Percentiles rank a stretch among this genome's conserved stretches.
phyloP scores from a whole-genome alignment of 2,329 filamentous ascomycete species.

The Diplodia intermedia region DNA sequence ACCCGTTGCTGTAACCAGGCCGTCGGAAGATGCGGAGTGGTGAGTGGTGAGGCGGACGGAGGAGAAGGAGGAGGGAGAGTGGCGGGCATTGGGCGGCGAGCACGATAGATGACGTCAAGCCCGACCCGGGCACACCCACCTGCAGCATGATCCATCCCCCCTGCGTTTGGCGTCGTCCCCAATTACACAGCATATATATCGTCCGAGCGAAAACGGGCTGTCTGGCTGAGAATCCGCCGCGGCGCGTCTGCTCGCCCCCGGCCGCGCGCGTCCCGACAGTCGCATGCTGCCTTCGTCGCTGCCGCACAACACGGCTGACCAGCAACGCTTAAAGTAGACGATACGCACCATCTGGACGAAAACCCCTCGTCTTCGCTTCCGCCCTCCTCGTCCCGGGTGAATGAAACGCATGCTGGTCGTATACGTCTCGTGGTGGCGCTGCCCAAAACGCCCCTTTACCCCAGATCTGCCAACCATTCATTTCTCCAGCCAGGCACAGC shows the following conservation, averaged over 20 bases:
- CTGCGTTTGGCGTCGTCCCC: neutral
- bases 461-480: neutral
- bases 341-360: neutral
- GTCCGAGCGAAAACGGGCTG: neutral
- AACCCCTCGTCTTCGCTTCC: neutral
- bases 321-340: neutral
- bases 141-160: neutral
- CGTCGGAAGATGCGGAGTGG: neutral
- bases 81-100: neutral
- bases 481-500: neutral
- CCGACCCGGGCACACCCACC: neutral
- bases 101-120: constrained; percentile 11
- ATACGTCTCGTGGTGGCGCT: neutral
- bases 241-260: neutral
- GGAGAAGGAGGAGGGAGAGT: neutral
- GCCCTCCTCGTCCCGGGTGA: neutral
- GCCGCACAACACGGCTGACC: neutral
- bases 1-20: neutral
- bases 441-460: neutral
- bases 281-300: neutral
- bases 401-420: neutral
- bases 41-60: neutral
- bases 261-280: neutral
- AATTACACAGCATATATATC: constrained; percentile 1
- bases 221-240: neutral